Evolutionary conservation across 225 moss, liverwort and hornwort species (phyloP).

Genomic region (Physcomitrium patens): DNA sequence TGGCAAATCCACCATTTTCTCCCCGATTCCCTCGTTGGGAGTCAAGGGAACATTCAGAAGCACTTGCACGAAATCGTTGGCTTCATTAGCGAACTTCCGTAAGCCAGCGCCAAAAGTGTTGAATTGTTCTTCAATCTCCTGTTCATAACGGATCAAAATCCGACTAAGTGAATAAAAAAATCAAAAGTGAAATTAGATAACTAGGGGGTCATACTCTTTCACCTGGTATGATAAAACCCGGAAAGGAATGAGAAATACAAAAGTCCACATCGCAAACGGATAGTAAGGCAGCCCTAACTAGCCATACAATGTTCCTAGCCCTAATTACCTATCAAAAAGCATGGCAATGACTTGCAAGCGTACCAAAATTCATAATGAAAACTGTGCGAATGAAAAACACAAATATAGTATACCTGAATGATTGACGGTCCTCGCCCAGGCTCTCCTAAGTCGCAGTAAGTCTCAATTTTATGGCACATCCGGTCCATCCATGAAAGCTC

Average conservation of each 20-base stretch:
- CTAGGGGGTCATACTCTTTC: neutral
- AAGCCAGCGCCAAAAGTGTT: slow-evolving; percentile 61
- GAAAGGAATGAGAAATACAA: neutral
- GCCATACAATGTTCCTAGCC: neutral
- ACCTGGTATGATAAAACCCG: slow-evolving; percentile 1
- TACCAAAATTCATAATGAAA: neutral
- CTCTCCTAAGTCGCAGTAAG: slow-evolving; percentile 69
- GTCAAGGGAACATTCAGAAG: slow-evolving; percentile 47
- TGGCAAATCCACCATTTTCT: slow-evolving; percentile 56
- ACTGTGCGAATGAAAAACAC: slow-evolving; percentile 6
- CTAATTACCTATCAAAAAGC: neutral
- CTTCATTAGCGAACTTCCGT: slow-evolving; percentile 61
- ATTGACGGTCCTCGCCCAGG: slow-evolving; percentile 55
- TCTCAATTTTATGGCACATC: slow-evolving; percentile 80
- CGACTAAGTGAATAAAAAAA: slow-evolving; percentile 18
- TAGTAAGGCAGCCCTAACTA: slow-evolving; percentile 33
- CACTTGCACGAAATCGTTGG: slow-evolving; percentile 64
- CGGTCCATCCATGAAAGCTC: slow-evolving; percentile 84
- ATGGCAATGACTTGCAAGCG: slow-evolving; percentile 2
- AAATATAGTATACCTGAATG: slow-evolving; percentile 40
- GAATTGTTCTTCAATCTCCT: slow-evolving; percentile 67
- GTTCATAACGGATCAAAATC: slow-evolving; percentile 24
- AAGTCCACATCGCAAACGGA: neutral
- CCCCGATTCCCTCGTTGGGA: slow-evolving; percentile 36
- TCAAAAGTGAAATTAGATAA: slow-evolving; percentile 17